Evolutionary conservation across 306 rosid species (phyloP).

Genomic region (Vigna mungo): DNA sequence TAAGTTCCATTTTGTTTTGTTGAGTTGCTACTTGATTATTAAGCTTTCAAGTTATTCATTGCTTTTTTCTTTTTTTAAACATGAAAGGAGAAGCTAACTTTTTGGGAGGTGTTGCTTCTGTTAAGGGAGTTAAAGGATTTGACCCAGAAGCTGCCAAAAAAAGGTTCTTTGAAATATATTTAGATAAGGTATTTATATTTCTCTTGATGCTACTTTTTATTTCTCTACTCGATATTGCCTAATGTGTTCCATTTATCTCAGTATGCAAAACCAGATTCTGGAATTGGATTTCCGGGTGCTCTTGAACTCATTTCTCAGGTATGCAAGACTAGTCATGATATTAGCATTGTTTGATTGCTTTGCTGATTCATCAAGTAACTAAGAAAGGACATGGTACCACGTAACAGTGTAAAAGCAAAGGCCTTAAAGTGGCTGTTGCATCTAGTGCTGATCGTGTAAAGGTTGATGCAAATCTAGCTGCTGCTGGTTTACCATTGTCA

Average conservation of each 20-base stretch:
- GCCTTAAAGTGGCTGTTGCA: constrained; percentile 98
- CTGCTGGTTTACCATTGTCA: constrained; percentile 86
- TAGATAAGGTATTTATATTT: constrained; percentile 69
- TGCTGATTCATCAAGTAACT: constrained; percentile 43
- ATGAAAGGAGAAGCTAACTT: constrained; percentile 89
- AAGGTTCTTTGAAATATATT: constrained; percentile 91
- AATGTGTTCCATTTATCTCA: constrained; percentile 49
- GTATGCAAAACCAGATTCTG: constrained; percentile 96
- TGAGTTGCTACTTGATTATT: constrained; percentile 35
- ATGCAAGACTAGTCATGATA: constrained; percentile 20
- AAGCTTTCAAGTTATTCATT: constrained; percentile 39
- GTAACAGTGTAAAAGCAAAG: constrained; percentile 84
- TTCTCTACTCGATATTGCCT: constrained; percentile 20
- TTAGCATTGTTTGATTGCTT: constrained; percentile 35
- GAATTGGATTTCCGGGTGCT: constrained; percentile 97
- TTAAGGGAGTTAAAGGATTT: constrained; percentile 81
- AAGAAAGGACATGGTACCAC: constrained; percentile 32
- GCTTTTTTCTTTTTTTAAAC: constrained; percentile 35
- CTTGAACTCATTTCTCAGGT: constrained; percentile 93
- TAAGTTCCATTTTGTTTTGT: constrained; percentile 27
- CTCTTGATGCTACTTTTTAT: constrained; percentile 32
- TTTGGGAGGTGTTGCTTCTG: constrained; percentile 95
- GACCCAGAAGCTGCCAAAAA: constrained; percentile 77
- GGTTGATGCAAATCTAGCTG: constrained; percentile 96
- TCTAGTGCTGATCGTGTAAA: constrained; percentile 98